Percentiles rank a stretch among this genome's conserved stretches.
phyloP scores from a whole-genome alignment of 129 eudicot genomes.

The Artemisia argyi region DNA sequence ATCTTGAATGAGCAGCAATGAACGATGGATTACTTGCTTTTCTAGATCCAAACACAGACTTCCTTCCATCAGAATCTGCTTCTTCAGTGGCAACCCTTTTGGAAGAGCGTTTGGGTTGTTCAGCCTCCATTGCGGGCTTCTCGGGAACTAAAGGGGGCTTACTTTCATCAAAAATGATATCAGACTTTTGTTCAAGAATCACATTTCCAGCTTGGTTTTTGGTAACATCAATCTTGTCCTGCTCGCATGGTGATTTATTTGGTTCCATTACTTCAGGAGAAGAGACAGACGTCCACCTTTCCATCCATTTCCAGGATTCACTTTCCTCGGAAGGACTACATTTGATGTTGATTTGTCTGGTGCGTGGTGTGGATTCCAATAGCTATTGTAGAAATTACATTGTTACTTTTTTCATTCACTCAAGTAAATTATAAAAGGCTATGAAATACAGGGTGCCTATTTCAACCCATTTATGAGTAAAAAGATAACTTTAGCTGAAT shows the following conservation, averaged over 20 bases:
- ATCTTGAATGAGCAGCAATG: constrained; percentile 77
- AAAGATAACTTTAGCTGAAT: not conserved
- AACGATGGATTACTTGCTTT: constrained; percentile 69
- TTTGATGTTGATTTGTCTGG: constrained; percentile 56
- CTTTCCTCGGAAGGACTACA: constrained; percentile 60
- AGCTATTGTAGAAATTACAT: constrained; percentile 38
- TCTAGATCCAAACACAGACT: constrained; percentile 46
- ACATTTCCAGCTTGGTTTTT: constrained; percentile 25
- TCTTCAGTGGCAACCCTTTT: constrained; percentile 45
- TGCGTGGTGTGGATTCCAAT: constrained; percentile 59
- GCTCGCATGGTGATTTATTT: constrained; percentile 20
- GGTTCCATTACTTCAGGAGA: constrained; percentile 36
- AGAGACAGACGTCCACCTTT: constrained; percentile 78
- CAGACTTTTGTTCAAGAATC: constrained; percentile 2
- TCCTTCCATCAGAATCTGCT: constrained; percentile 57
- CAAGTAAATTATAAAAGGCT: not conserved
- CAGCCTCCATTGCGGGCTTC: constrained; percentile 36
- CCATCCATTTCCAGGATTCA: constrained; percentile 86
- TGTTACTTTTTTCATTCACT: not conserved
- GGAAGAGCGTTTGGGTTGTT: constrained; percentile 38
- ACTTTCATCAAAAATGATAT: constrained; percentile 9
- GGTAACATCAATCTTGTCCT: constrained; percentile 29
- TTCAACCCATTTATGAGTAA: not conserved
- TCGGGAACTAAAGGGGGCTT: constrained; percentile 18
- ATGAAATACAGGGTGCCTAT: not conserved